Evolutionary conservation across 345 rosid species (phyloP).

Genomic region (Ricinus communis): DNA sequence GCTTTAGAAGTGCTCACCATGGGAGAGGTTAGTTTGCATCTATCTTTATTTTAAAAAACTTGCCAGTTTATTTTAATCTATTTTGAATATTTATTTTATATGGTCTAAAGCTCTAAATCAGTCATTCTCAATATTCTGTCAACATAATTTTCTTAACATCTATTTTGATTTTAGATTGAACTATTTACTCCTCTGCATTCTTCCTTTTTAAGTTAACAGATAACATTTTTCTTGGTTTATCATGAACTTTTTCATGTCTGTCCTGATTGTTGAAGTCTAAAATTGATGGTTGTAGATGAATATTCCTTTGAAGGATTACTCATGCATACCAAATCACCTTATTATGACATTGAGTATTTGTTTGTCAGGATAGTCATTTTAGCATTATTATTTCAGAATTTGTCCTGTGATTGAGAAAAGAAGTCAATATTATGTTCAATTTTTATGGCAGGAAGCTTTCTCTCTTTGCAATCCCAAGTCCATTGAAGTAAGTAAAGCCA

Average conservation of each 20-base stretch:
- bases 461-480: conserved; percentile 78
- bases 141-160: not conserved
- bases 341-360: not conserved
- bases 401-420: not conserved
- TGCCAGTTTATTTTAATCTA: not conserved
- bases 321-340: not conserved
- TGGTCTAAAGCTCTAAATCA: not conserved
- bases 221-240: not conserved
- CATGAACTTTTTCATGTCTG: not conserved
- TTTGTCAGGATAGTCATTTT: not conserved
- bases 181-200: not conserved
- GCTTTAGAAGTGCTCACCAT: conserved; percentile 85
- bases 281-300: not conserved
- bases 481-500: conserved; percentile 56
- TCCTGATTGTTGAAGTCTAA: not conserved
- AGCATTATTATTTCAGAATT: not conserved
- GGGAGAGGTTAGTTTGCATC: conserved; percentile 70
- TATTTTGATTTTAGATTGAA: not conserved
- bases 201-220: not conserved
- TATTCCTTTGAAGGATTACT: conserved; percentile 1
- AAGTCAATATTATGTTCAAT: conserved; percentile 10
- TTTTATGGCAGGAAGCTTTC: conserved; percentile 70
- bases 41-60: not conserved
- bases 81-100: not conserved
- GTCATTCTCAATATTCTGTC: not conserved